Evolutionary conservation across 2,329 filamentous ascomycete species (phyloP).

Genomic region (Cadophora luteo-olivacea): DNA sequence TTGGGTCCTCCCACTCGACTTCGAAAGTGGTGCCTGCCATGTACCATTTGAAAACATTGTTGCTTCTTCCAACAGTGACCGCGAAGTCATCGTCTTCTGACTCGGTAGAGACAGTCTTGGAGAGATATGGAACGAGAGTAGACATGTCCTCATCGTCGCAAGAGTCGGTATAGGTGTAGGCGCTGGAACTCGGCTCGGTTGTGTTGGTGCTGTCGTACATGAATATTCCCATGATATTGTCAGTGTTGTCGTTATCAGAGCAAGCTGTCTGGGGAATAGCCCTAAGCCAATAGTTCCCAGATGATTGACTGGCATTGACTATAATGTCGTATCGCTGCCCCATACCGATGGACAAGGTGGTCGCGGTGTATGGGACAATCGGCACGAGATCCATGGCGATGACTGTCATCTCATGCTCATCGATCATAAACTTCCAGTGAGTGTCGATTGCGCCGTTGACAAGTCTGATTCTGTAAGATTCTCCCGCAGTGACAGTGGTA

Average conservation of each 20-base stretch:
- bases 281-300: conserved; percentile 64
- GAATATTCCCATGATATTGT: conserved; percentile 55
- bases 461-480: conserved; percentile 53
- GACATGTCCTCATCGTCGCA: not conserved
- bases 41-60: conserved; percentile 53
- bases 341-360: conserved; percentile 52
- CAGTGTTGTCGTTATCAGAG: conserved; percentile 61
- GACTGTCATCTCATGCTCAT: conserved; percentile 62
- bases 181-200: conserved; percentile 34
- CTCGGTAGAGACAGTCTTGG: not conserved
- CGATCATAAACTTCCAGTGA: conserved; percentile 52
- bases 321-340: conserved; percentile 52
- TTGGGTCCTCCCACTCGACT: conserved; percentile 56
- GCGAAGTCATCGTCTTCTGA: conserved; percentile 39
- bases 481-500: conserved; percentile 48
- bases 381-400: conserved; percentile 64
- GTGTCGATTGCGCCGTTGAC: conserved; percentile 48
- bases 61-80: conserved; percentile 32
- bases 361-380: conserved; percentile 58
- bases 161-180: not conserved
- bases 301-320: conserved; percentile 53
- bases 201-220: conserved; percentile 55
- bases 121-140: not conserved
- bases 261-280: conserved; percentile 61
- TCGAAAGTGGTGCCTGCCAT: conserved; percentile 55